These are phyloP conservation scores for Astrephomene gubernaculifera DNA, from an alignment of 139 green algal species.

Conservation along the genomic window DNA sequence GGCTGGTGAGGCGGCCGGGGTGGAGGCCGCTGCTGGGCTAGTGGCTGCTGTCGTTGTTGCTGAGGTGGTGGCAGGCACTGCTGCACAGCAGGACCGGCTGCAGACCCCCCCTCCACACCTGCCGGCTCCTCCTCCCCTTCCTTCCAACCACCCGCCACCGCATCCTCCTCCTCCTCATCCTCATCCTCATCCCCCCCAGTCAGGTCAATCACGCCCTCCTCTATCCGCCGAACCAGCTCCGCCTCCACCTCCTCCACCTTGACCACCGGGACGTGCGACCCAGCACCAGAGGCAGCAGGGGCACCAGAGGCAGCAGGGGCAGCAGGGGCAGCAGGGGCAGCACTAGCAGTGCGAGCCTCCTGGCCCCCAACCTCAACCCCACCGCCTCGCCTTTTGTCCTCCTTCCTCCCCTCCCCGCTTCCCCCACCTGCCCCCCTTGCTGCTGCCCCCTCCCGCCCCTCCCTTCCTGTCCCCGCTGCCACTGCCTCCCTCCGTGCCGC, in stretches of 20 bases:
- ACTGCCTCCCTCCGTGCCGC: background rate
- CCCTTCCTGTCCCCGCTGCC: background rate
- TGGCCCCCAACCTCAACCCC: no score
- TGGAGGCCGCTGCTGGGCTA: background rate
- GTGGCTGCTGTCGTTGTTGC: background rate
- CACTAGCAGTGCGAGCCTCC: background rate
- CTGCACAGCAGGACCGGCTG: background rate
- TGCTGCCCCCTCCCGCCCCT: background rate
- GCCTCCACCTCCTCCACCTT: constrained; percentile 12
- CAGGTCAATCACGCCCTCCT: constrained; percentile 21
- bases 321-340: background rate
- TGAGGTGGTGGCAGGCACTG: background rate
- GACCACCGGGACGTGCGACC: background rate
- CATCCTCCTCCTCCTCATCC: background rate
- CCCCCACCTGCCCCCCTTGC: background rate
- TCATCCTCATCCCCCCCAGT: background rate
- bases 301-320: background rate
- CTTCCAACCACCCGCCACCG: no score
- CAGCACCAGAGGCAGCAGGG: background rate
- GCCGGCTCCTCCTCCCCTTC: background rate
- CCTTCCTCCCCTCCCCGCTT: no score
- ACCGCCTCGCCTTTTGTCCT: no score
- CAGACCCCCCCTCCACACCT: background rate
- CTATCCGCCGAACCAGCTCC: background rate
- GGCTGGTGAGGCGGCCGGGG: background rate